phyloP scores from a whole-genome alignment of 2,329 filamentous ascomycete species.

The Diaporthe sp. region DNA sequence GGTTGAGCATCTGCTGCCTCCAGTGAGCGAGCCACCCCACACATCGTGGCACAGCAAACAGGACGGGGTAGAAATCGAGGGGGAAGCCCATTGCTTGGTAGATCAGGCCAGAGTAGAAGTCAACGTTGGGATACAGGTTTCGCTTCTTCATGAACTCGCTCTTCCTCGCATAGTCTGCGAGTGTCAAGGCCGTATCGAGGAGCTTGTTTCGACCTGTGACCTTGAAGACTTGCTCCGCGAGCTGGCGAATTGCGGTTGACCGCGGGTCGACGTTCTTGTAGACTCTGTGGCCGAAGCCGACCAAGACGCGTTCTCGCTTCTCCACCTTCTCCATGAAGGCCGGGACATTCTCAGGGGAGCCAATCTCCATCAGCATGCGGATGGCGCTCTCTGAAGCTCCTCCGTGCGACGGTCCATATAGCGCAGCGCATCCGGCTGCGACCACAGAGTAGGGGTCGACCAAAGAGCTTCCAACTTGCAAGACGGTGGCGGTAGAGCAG shows the following conservation, averaged over 20 bases:
- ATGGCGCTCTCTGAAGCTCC: slow-evolving; percentile 72
- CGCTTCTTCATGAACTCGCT: slow-evolving; percentile 64
- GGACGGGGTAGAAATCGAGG: slow-evolving; percentile 65
- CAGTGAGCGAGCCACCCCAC: slow-evolving; percentile 67
- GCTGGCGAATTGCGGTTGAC: slow-evolving; percentile 62
- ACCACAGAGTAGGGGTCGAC: slow-evolving; percentile 70
- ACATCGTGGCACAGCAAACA: slow-evolving; percentile 65
- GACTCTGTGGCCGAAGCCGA: slow-evolving; percentile 69
- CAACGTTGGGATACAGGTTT: slow-evolving; percentile 64
- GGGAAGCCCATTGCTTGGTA: slow-evolving; percentile 68
- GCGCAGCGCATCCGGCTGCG: slow-evolving; percentile 64
- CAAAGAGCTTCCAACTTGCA: slow-evolving; percentile 69
- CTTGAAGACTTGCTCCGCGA: slow-evolving; percentile 64
- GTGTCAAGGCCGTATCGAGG: slow-evolving; percentile 62
- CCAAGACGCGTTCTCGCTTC: slow-evolving; percentile 64
- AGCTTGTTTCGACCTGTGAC: slow-evolving; percentile 66
- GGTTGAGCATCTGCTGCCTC: slow-evolving; percentile 64
- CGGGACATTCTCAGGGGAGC: slow-evolving; percentile 64
- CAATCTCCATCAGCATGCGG: slow-evolving; percentile 66
- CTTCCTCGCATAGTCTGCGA: slow-evolving; percentile 61
- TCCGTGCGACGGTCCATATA: slow-evolving; percentile 71
- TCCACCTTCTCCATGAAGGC: slow-evolving; percentile 65
- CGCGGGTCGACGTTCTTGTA: slow-evolving; percentile 69
- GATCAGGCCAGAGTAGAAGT: slow-evolving; percentile 66
- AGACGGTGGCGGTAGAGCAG: slow-evolving; percentile 67